Evolutionary conservation across 2,329 filamentous ascomycete species (phyloP).

Genomic region (Sphaerulina musiva): DNA sequence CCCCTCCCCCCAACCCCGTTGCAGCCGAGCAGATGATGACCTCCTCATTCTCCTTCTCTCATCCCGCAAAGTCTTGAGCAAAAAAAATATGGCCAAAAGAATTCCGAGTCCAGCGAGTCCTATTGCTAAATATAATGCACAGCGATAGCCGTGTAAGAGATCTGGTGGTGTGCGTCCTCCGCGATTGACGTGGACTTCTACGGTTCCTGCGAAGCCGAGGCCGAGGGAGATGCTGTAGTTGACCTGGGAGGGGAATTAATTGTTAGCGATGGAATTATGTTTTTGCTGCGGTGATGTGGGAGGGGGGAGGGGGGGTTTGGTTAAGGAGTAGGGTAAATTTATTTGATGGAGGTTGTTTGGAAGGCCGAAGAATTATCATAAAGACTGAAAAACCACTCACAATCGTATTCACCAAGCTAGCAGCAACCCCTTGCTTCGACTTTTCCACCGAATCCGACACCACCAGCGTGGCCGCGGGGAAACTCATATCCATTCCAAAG

Average conservation of each 20-base stretch:
- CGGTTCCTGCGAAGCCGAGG: conserved; percentile 59
- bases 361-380: background rate
- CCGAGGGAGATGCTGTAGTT: conserved; percentile 64
- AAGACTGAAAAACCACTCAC: conserved; percentile 13
- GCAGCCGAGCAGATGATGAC: background rate
- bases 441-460: conserved; percentile 48
- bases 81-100: conserved; percentile 25
- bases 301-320: background rate
- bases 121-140: conserved; percentile 39
- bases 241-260: conserved; percentile 29
- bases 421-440: conserved; percentile 48
- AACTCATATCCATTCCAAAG: conserved; percentile 59
- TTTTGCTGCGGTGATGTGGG: background rate
- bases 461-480: conserved; percentile 56
- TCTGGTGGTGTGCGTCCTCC: conserved; percentile 34
- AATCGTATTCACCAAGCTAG: conserved; percentile 53
- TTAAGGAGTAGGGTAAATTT: too few relatives aligned
- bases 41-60: conserved; percentile 2
- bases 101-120: conserved; percentile 29
- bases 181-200: conserved; percentile 47
- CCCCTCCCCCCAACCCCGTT: background rate
- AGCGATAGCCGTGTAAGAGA: conserved; percentile 36
- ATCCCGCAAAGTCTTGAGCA: conserved; percentile 22
- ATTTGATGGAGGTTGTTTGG: background rate
- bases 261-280: conserved; percentile 1